phyloP scores from a whole-genome alignment of 108 stramenopile species.

The Pseudonitzschia delicatissima region DNA sequence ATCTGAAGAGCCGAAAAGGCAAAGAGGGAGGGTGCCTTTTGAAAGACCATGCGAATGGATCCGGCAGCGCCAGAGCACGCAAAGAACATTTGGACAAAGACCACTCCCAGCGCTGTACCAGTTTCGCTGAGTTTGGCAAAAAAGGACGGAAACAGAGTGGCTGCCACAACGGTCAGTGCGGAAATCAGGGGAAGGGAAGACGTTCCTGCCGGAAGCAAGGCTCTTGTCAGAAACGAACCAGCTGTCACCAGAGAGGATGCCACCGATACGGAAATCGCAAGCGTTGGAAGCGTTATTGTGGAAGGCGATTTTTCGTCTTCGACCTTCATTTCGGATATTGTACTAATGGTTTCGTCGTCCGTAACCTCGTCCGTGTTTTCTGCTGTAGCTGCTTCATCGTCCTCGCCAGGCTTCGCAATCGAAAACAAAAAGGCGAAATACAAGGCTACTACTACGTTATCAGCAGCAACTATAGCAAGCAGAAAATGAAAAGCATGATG shows the following conservation, averaged over 20 bases:
- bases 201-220: slow-evolving; percentile 43
- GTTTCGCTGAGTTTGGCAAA: slow-evolving; percentile 54
- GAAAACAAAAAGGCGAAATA: slow-evolving; percentile 85
- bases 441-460: slow-evolving; percentile 86
- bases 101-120: slow-evolving; percentile 65
- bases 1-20: slow-evolving; percentile 82
- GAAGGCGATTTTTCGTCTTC: slow-evolving; percentile 11
- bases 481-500: not conserved
- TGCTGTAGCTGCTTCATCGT: slow-evolving; percentile 6
- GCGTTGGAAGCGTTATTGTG: slow-evolving; percentile 49
- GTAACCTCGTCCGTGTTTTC: slow-evolving; percentile 10
- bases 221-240: slow-evolving; percentile 53
- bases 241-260: slow-evolving; percentile 63
- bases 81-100: slow-evolving; percentile 91
- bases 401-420: slow-evolving; percentile 36
- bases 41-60: slow-evolving; percentile 70
- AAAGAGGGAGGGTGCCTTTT: slow-evolving; percentile 83
- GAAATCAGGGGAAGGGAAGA: slow-evolving; percentile 78
- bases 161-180: slow-evolving; percentile 67
- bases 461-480: slow-evolving; percentile 73
- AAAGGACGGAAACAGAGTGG: slow-evolving; percentile 70
- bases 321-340: slow-evolving; percentile 28
- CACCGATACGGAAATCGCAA: slow-evolving; percentile 59
- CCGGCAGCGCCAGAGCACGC: slow-evolving; percentile 88
- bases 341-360: not conserved